Conservation (phyloP, 345 rosid species). For the Gossypium anomalum region DNA sequence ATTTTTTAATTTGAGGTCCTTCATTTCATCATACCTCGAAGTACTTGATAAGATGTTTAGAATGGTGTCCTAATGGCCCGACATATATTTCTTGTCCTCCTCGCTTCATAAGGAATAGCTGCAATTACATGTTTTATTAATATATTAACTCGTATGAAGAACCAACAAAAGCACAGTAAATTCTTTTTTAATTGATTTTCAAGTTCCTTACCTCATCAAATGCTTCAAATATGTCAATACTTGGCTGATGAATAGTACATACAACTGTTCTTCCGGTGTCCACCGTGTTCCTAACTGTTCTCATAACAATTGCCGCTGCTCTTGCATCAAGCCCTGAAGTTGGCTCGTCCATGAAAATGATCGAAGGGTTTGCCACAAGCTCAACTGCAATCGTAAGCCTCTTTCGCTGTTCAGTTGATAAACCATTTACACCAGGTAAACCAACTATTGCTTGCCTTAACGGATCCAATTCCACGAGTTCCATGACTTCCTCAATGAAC, state of each 20-base stretch:
- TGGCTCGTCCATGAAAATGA: constrained; percentile 94
- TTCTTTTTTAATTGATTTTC: not conserved
- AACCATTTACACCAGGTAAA: constrained; percentile 77
- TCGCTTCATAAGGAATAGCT: constrained; percentile 65
- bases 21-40: constrained; percentile 49
- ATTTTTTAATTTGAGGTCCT: not conserved
- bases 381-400: constrained; percentile 90
- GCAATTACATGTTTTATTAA: constrained; percentile 10
- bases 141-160: not conserved
- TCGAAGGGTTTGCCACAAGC: constrained; percentile 89
- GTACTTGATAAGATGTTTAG: constrained; percentile 51
- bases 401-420: constrained; percentile 82
- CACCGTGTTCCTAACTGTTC: constrained; percentile 84
- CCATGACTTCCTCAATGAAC: constrained; percentile 88
- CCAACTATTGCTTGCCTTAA: constrained; percentile 67
- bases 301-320: constrained; percentile 93
- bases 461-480: constrained; percentile 65
- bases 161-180: not conserved
- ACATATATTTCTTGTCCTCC: constrained; percentile 84
- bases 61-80: constrained; percentile 71
- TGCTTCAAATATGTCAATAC: constrained; percentile 86
- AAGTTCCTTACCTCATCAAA: constrained; percentile 63
- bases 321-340: constrained; percentile 94
- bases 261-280: constrained; percentile 91
- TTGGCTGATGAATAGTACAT: constrained; percentile 93